Evolutionary conservation across 768 basidiomycete genomes (phyloP).

Genomic region (Tylopilus sp.): DNA sequence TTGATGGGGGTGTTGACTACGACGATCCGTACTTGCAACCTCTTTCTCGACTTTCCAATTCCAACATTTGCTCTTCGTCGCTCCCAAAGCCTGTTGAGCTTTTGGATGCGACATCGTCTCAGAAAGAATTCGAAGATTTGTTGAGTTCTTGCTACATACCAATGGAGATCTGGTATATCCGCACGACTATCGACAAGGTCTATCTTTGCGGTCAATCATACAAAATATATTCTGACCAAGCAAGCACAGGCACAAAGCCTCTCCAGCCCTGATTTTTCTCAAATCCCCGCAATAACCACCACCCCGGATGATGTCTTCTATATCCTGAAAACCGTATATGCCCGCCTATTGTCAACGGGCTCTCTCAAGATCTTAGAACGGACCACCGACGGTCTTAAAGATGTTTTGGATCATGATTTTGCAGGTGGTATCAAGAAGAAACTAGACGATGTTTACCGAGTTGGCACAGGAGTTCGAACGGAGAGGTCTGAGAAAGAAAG

Average conservation of each 20-base stretch:
- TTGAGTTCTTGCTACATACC: slow-evolving; percentile 78
- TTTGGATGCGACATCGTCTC: slow-evolving; percentile 52
- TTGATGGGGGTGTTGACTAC: slow-evolving; percentile 1
- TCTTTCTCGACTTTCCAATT: background rate
- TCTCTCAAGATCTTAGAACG: slow-evolving; percentile 55
- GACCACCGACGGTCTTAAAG: slow-evolving; percentile 60
- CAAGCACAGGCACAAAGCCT: slow-evolving; percentile 75
- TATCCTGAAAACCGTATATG: slow-evolving; percentile 81
- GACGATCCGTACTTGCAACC: slow-evolving; percentile 4
- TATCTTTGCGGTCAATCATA: slow-evolving; percentile 5
- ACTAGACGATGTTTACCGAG: slow-evolving; percentile 84
- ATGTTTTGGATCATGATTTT: slow-evolving; percentile 81
- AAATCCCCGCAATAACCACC: slow-evolving; percentile 63
- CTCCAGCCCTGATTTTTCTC: slow-evolving; percentile 67
- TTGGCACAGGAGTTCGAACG: slow-evolving; percentile 46
- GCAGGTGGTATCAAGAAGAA: slow-evolving; percentile 76
- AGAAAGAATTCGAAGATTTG: slow-evolving; percentile 60
- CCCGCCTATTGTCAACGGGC: slow-evolving; percentile 76
- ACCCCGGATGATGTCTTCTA: slow-evolving; percentile 96
- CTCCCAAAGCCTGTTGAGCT: slow-evolving; percentile 15
- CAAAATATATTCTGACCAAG: background rate
- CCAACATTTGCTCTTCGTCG: background rate
- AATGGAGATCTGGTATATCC: slow-evolving; percentile 89
- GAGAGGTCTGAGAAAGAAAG: slow-evolving; percentile 84
- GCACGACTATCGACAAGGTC: slow-evolving; percentile 86